Evolutionary conservation across 345 rosid species (phyloP).

Genomic region (Garcia nutans): DNA sequence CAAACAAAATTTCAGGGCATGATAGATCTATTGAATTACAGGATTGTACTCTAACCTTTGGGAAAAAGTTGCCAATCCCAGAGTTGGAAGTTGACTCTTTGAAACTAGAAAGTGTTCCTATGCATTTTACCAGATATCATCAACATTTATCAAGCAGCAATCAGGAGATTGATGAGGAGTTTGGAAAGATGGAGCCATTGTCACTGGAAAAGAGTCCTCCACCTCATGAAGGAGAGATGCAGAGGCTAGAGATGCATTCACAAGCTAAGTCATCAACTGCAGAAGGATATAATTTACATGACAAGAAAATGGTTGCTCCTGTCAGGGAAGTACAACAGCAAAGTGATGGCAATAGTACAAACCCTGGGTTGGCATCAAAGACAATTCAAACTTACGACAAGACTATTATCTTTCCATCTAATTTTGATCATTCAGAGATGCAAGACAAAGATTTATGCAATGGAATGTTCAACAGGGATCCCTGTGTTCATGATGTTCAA

Average conservation of each 20-base stretch:
- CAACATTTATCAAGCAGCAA: neutral
- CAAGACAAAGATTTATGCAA: slow-evolving; percentile 16
- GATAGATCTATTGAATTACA: slow-evolving; percentile 24
- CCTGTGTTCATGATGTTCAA: slow-evolving; percentile 49
- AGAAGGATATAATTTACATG: slow-evolving; percentile 14
- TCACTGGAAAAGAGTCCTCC: slow-evolving; percentile 16
- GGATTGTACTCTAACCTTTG: slow-evolving; percentile 33
- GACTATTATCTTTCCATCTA: slow-evolving; percentile 15
- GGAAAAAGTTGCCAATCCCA: slow-evolving; percentile 42
- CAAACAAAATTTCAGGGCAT: slow-evolving; percentile 20
- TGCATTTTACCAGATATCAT: too few relatives aligned
- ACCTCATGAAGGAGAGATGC: slow-evolving; percentile 20
- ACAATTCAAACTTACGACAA: slow-evolving; percentile 11
- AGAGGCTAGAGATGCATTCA: slow-evolving; percentile 15
- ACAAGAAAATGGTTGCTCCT: slow-evolving; percentile 27
- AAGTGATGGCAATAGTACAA: slow-evolving; percentile 13
- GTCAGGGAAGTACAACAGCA: slow-evolving; percentile 30
- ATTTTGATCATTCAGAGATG: slow-evolving; percentile 21
- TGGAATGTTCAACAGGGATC: slow-evolving; percentile 12
- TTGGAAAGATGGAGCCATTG: slow-evolving; percentile 23
- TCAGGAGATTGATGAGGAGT: slow-evolving; percentile 21
- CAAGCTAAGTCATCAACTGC: slow-evolving; percentile 13
- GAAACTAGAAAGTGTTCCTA: neutral
- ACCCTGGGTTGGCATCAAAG: slow-evolving; percentile 25
- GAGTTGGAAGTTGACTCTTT: slow-evolving; percentile 27